These are phyloP conservation scores for Hypoxylon sp. DNA, from an alignment of 2,329 filamentous ascomycete genomes.

Conservation along the genomic window DNA sequence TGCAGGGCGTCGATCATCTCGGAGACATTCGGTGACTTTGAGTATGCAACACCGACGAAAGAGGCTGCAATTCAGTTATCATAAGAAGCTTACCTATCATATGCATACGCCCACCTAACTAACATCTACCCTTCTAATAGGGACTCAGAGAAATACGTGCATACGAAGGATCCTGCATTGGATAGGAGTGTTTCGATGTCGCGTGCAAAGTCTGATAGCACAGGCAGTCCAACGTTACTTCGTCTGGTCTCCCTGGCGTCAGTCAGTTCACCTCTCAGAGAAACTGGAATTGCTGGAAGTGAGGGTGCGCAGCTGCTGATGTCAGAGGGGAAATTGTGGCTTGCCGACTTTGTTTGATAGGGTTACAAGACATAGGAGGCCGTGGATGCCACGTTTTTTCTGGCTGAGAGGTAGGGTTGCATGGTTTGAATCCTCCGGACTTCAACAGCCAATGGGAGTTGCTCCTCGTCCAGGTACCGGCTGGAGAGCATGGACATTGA, in stretches of 20 bases:
- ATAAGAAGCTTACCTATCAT: too few species aligned
- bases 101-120: too few species aligned
- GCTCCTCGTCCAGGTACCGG: too few species aligned
- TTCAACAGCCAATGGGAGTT: constrained; percentile 13
- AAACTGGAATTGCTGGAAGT: constrained; percentile 17
- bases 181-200: constrained; percentile 25
- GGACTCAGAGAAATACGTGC: too few species aligned
- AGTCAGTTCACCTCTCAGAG: too few species aligned
- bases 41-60: too few species aligned
- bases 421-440: constrained; percentile 29
- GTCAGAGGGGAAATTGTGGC: constrained; percentile 33
- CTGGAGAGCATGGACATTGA: too few species aligned
- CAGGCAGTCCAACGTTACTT: too few species aligned
- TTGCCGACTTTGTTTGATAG: constrained; percentile 32
- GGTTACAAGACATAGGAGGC: constrained; percentile 31
- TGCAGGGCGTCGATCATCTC: constrained; percentile 21
- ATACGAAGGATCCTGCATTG: constrained; percentile 12
- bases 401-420: constrained; percentile 27
- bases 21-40: constrained; percentile 30
- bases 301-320: constrained; percentile 32
- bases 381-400: constrained; percentile 38
- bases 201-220: constrained; percentile 7
- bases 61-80: too few species aligned
- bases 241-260: too few species aligned
- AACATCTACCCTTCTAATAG: too few species aligned